Conservation (phyloP, 352 stramenopile genomes). For the Globisporangium polare region DNA sequence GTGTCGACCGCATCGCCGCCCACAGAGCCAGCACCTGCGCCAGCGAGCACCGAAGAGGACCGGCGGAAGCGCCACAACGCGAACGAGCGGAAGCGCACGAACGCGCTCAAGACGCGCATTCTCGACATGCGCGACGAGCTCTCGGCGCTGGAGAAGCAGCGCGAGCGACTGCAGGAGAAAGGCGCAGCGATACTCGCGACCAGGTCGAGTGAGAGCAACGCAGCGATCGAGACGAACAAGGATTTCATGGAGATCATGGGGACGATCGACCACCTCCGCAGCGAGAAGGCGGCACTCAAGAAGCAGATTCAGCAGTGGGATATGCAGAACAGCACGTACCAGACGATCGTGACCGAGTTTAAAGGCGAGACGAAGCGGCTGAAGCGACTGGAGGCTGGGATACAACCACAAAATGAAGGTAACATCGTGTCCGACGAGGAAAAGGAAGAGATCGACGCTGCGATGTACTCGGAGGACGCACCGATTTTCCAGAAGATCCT, state of each 20-base stretch:
- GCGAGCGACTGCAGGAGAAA: slow-evolving; percentile 29
- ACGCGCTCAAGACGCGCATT: slow-evolving; percentile 48
- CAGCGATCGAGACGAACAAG: slow-evolving; percentile 12
- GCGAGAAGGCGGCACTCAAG: slow-evolving; percentile 33
- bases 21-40: background rate
- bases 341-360: slow-evolving; percentile 49
- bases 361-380: background rate
- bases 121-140: slow-evolving; percentile 45
- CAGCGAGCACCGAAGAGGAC: slow-evolving; percentile 23
- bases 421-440: slow-evolving; percentile 1
- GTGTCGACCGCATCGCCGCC: background rate
- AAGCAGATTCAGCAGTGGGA: slow-evolving; percentile 32
- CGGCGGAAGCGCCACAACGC: slow-evolving; percentile 53
- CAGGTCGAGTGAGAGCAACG: background rate
- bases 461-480: slow-evolving; percentile 15
- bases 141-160: slow-evolving; percentile 38
- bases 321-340: slow-evolving; percentile 55
- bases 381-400: background rate
- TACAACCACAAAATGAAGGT: background rate
- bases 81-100: slow-evolving; percentile 56
- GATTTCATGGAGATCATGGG: slow-evolving; percentile 30
- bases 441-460: slow-evolving; percentile 4
- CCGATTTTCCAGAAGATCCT: slow-evolving; percentile 57
- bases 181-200: background rate
- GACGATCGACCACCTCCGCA: slow-evolving; percentile 43